Evolutionary conservation across 495 filamentous ascomycete species (phyloP), one percentile per base, ranked within the genome.

Genomic region (Aspergillus taichungensis): DNA sequence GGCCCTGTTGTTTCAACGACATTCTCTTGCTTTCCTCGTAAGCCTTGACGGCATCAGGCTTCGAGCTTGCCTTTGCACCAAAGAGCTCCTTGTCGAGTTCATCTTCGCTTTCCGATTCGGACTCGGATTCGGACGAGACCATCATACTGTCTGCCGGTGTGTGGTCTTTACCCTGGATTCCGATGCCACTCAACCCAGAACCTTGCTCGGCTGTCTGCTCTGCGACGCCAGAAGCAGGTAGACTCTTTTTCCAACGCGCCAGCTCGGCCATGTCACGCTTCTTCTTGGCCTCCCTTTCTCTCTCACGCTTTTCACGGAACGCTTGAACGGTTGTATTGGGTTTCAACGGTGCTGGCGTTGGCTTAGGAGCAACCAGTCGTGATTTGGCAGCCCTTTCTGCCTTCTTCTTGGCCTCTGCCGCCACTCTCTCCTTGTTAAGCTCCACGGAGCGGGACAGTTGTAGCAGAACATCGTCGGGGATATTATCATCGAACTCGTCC

Each of bases 81-180:
- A 82, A 82, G 27, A 81, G 71, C 34, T 77, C 74, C 32, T 73
- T 76, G 45, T 84, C 78, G 45, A 80, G 63, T 51, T 82, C 77
- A 54, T 80, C 79, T 49, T 79, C 80, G 34, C 79, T 82, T 51
- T 89, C 85, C 6, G 83, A 83, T 30, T 84, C 84, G n/a, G 82
- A 84, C 40, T 87, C 85, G 18, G 78, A 77, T 9, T 72, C 77
- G 30, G 77, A 80, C 5, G 76, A 81, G 24, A 95, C 84, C 88
- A 95, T 94, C 65, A 95, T 87, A 50, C 87, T 86, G 44, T 85
- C 82, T 37, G 79, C 82, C 42, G 80, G 72, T 4, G 75, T 72
- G 62, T 85, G 85, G 41, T 92, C 88, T 63, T 91, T 94, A 51
- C 86, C 88, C 48, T 77, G 75, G 14, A 88, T 72, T 14, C 88